Evolutionary conservation across 2,329 filamentous ascomycete genomes (phyloP), one percentile per base, ranked within the genome.

Genomic region (Curvularia sp.): DNA sequence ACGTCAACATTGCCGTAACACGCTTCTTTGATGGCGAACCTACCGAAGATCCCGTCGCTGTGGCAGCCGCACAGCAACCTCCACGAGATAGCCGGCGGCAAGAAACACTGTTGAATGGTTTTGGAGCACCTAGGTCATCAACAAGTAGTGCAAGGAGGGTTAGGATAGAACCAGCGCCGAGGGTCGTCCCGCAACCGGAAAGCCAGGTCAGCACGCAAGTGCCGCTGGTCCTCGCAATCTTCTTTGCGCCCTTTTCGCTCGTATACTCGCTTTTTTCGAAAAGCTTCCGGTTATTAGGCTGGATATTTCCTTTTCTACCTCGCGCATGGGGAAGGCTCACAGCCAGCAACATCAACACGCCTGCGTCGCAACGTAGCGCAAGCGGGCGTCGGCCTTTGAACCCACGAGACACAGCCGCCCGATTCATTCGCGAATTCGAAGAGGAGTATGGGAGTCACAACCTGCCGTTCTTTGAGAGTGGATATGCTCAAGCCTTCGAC

Each of bases 11-110:
- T 70, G 94, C 95, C 57, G 94, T 99, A 64, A 87, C 95, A 65
- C 96, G 96, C 74, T 98, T 98, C 85, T 99, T 97, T 76, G 95
- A 99, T 72, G 95, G 95, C 67, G 95, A 98, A 79, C 89, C 89
- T 3, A 86, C 92, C 48, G 92, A 96, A 57, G 75, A 78, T 74
- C 89, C 87, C 12, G 81, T 94, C 18, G 89, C 90, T 57, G 89
- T 90, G 56, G 91, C 91, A 57, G 84, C 88, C 49, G 80, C 84
- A n/a, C 72, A 79, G 30, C 82, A 87, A 38, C 88, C 89, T 18
- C 86, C 86, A 46, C 82, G 86, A 63, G 80, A 87, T 57, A 80
- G 83, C 13, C 84, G 91, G 63, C 87, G 89, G 61, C 80, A 84
- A 65, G 90, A 96, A 71, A 96, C 91, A 60, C 83, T 96, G 27